Conservation (phyloP, 106 monocot species). For the Acanthochlamys bracteata region DNA sequence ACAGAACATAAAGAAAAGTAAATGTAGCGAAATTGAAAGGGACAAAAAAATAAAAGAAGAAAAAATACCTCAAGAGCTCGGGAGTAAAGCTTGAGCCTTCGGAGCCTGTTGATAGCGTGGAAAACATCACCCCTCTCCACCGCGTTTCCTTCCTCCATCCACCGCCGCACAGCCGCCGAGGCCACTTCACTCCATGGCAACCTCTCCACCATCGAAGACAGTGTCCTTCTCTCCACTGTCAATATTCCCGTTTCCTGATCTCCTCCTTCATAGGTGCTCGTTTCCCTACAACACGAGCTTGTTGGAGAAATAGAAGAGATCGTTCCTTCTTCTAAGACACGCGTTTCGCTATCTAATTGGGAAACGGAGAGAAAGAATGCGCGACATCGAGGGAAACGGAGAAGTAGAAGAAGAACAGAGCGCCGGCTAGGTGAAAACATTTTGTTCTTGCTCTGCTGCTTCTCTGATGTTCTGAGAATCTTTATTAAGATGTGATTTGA, state of each 20-base stretch:
- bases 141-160: conserved; percentile 80
- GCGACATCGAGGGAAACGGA: not conserved
- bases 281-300: too few species aligned
- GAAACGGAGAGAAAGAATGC: too few species aligned
- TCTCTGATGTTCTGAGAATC: too few species aligned
- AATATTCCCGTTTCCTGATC: too few species aligned
- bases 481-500: too few species aligned
- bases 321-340: too few species aligned
- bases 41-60: not conserved
- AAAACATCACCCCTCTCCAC: conserved; percentile 66
- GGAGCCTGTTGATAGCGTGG: conserved; percentile 78
- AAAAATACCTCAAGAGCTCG: conserved; percentile 72
- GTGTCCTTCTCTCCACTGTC: conserved; percentile 2
- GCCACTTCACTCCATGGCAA: conserved; percentile 39
- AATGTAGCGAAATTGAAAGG: not conserved
- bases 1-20: not conserved
- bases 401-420: not conserved
- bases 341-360: too few species aligned
- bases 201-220: conserved; percentile 64
- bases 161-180: conserved; percentile 57
- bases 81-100: conserved; percentile 55
- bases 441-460: too few species aligned
- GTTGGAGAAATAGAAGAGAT: too few species aligned
- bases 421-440: not conserved
- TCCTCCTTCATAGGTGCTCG: too few species aligned